phyloP scores from a whole-genome alignment of 768 basidiomycete genomes.

The Cystobasidiopsis lactophilus region DNA sequence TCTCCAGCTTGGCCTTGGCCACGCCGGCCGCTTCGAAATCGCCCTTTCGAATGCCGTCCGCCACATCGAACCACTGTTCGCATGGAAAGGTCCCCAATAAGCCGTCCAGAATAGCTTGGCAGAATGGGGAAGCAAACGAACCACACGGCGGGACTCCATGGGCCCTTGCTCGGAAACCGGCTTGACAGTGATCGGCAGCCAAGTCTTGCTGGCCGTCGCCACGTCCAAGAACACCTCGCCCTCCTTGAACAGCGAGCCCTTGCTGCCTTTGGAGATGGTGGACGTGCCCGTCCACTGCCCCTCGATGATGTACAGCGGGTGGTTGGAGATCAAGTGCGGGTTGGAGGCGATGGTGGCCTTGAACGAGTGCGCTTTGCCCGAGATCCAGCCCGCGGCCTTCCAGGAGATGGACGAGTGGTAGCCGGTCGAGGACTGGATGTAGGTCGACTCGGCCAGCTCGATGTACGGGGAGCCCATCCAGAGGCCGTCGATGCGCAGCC shows the following conservation, averaged over 20 bases:
- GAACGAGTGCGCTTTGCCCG: conserved; percentile 78
- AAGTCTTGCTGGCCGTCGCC: conserved; percentile 29
- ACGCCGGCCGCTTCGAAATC: conserved; percentile 75
- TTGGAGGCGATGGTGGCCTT: conserved; percentile 39
- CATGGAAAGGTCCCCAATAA: too few species aligned
- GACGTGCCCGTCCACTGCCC: conserved; percentile 53
- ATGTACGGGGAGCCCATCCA: conserved; percentile 28
- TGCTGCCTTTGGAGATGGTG: conserved; percentile 18
- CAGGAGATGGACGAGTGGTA: conserved; percentile 45
- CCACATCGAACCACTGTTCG: conserved; percentile 72
- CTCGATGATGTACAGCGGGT: conserved; percentile 37
- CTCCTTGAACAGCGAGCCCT: conserved; percentile 23
- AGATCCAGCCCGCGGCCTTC: conserved; percentile 82
- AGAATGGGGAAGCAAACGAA: too few species aligned
- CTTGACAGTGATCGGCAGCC: conserved; percentile 52
- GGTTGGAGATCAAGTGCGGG: conserved; percentile 18
- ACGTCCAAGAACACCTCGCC: conserved; percentile 55
- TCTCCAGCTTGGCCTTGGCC: conserved; percentile 87
- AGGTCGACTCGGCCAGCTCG: conserved; percentile 60
- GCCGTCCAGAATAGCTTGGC: too few species aligned
- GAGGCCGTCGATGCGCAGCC: conserved; percentile 67
- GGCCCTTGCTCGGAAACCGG: conserved; percentile 39
- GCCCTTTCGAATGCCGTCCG: conserved; percentile 71
- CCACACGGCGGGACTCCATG: conserved; percentile 63
- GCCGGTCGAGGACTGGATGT: conserved; percentile 49